These are phyloP conservation scores for Trichosanthes truncata DNA, from an alignment of 306 rosid species.

Conservation along the genomic window DNA sequence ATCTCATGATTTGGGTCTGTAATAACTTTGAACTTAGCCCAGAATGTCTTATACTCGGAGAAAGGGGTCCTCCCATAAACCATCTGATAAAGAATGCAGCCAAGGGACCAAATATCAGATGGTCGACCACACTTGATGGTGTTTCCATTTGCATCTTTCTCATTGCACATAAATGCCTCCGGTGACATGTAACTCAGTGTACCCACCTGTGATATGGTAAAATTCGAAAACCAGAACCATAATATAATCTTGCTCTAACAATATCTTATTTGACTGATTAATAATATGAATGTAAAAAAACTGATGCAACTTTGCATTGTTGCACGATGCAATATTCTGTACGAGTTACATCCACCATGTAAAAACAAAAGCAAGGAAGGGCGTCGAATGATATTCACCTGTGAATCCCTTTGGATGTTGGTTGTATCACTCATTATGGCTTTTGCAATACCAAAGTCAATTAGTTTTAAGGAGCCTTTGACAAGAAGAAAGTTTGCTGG, in stretches of 20 bases:
- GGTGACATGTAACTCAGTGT: slow-evolving; percentile 98
- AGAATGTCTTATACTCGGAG: slow-evolving; percentile 80
- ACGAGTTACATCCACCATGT: background rate
- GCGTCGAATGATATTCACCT: slow-evolving; percentile 32
- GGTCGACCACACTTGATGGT: slow-evolving; percentile 86
- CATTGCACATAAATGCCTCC: slow-evolving; percentile 94
- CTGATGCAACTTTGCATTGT: background rate
- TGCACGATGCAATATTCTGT: background rate
- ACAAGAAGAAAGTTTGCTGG: slow-evolving; percentile 96
- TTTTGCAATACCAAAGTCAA: slow-evolving; percentile 95
- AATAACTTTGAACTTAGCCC: slow-evolving; percentile 91
- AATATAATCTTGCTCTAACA: background rate
- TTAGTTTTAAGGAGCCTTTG: slow-evolving; percentile 85
- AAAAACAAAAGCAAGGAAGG: background rate
- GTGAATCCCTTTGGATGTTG: slow-evolving; percentile 90
- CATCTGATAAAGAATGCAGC: slow-evolving; percentile 98
- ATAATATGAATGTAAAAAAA: background rate
- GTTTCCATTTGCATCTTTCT: slow-evolving; percentile 77
- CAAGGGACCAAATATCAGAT: slow-evolving; percentile 93
- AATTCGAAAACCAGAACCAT: background rate
- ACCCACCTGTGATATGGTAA: slow-evolving; percentile 49
- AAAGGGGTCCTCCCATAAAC: slow-evolving; percentile 91
- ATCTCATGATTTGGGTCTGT: slow-evolving; percentile 82
- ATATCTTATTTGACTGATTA: background rate
- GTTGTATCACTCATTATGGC: slow-evolving; percentile 97